These are phyloP conservation scores for Tricholoma terreum DNA, from an alignment of 768 basidiomycete genomes.

Conservation along the genomic window DNA sequence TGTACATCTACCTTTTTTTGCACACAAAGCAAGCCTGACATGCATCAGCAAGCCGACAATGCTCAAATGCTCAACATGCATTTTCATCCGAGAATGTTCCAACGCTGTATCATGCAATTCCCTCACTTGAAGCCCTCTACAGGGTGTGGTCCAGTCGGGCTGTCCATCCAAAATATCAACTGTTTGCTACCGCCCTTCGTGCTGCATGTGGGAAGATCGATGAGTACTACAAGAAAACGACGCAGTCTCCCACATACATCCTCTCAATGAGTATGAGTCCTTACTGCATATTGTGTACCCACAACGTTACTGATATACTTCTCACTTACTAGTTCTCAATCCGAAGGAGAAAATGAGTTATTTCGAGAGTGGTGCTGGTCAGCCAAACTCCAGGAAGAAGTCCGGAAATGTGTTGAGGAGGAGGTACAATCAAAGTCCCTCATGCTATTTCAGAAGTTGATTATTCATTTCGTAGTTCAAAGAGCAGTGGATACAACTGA, in stretches of 20 bases:
- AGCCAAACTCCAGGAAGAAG: constrained; percentile 12
- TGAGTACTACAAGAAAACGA: no score
- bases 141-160: constrained; percentile 11
- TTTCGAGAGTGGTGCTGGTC: no score
- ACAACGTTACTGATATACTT: not conserved
- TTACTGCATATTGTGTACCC: not conserved
- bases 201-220: no score
- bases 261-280: constrained; percentile 18
- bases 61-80: constrained; percentile 9
- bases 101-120: constrained; percentile 22
- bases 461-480: no score
- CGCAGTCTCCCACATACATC: no score
- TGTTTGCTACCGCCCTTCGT: constrained; percentile 15
- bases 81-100: constrained; percentile 12
- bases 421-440: no score
- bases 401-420: constrained; percentile 1
- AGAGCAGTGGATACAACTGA: no score
- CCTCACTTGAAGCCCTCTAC: no score
- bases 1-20: constrained; percentile 1
- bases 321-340: constrained; percentile 26
- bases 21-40: not conserved
- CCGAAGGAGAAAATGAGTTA: constrained; percentile 21
- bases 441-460: no score
- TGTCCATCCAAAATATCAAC: constrained; percentile 11
- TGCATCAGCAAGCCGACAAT: not conserved